phyloP scores from a whole-genome alignment of 192 early-diverging fungal genomes.

The Chytriomyces hyalinus region DNA sequence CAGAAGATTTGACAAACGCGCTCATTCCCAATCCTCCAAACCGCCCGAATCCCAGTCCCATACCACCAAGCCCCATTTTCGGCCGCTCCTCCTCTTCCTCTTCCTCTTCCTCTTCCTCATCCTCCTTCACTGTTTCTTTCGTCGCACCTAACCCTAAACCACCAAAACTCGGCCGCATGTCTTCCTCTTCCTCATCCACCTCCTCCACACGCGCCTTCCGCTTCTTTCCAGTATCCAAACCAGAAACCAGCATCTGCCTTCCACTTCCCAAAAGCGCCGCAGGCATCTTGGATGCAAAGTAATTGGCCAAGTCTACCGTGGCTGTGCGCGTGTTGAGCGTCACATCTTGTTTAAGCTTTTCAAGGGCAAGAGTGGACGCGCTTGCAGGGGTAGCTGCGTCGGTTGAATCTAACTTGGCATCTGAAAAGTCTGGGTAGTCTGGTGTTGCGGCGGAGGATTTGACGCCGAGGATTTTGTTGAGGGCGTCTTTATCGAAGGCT shows the following conservation, averaged over 20 bases:
- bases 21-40: conserved; percentile 13
- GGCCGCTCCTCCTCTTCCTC: neutral
- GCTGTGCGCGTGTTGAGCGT: conserved; percentile 16
- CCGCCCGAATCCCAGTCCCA: conserved; percentile 15
- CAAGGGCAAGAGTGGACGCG: neutral
- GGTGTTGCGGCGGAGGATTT: conserved; percentile 17
- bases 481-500: conserved; percentile 42
- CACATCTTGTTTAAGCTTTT: conserved; percentile 22
- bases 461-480: conserved; percentile 58
- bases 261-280: neutral
- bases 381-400: conserved; percentile 19
- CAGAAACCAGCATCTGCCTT: conserved; percentile 11
- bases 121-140: neutral
- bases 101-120: neutral
- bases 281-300: conserved; percentile 52
- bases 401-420: neutral
- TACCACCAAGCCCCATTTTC: neutral
- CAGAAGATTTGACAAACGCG: conserved; percentile 12
- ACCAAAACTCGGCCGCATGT: neutral
- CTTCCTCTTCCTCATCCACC: conserved; percentile 38
- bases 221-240: neutral
- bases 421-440: conserved; percentile 6
- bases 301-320: conserved; percentile 43
- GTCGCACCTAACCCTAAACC: conserved; percentile 10
- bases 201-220: conserved; percentile 23